Conservation (phyloP, 192 early-diverging fungal species). For the Glomus cerebriforme region DNA sequence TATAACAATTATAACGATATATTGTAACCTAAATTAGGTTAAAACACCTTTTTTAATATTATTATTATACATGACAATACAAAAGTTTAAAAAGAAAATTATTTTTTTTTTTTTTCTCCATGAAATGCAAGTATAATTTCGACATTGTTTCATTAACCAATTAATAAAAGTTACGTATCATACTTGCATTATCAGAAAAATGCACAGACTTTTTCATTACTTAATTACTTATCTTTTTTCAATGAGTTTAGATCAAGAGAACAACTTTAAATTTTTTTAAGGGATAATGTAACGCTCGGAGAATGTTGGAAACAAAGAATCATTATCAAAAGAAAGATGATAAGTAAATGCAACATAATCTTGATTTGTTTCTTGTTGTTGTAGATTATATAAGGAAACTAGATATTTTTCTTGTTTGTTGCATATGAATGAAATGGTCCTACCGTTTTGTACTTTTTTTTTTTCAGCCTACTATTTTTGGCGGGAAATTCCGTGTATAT, state of each 20-base stretch:
- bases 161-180: no score
- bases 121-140: neutral
- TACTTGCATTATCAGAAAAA: no score
- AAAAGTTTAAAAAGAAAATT: neutral
- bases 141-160: no score
- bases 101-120: neutral
- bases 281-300: neutral
- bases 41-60: neutral
- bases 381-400: no score
- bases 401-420: no score
- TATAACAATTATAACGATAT: neutral
- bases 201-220: no score
- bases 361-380: neutral
- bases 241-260: neutral
- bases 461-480: no score
- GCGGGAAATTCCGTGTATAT: no score
- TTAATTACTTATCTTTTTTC: neutral
- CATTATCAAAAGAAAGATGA: neutral
- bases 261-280: neutral
- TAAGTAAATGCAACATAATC: neutral
- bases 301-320: neutral
- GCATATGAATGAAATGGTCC: no score
- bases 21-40: neutral
- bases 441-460: no score
- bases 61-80: neutral